A percentile compares a stretch with the other conserved stretches of the same genome.
Conservation (phyloP, 371 early-diverging fungal species). For the Cokeromyces recurvatus region DNA sequence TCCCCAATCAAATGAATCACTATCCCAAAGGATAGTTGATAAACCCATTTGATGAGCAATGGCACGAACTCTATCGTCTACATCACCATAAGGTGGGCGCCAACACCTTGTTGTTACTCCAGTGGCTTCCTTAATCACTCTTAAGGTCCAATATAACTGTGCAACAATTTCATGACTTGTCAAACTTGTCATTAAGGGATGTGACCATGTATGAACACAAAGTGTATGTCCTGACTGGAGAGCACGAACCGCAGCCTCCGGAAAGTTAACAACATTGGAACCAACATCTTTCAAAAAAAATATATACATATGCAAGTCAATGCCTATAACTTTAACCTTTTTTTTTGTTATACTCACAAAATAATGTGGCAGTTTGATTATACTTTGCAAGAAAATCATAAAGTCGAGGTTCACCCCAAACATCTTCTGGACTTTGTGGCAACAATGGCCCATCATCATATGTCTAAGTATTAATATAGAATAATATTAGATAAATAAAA, state of each 20-base stretch:
- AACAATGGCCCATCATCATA: constrained; percentile 28
- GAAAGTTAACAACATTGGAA: constrained; percentile 33
- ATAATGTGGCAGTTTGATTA: constrained; percentile 22
- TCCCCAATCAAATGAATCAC: constrained; percentile 39
- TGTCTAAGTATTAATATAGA: constrained; percentile 4
- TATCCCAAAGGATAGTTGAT: constrained; percentile 38
- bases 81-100: constrained; percentile 48
- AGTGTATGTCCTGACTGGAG: constrained; percentile 34
- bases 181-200: constrained; percentile 41
- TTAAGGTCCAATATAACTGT: constrained; percentile 41
- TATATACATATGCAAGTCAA: background rate
- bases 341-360: constrained; percentile 11
- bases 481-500: too few relatives aligned
- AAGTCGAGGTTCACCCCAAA: constrained; percentile 23
- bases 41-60: constrained; percentile 45
- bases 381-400: constrained; percentile 20
- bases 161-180: constrained; percentile 38
- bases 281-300: constrained; percentile 28
- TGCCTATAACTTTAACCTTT: background rate
- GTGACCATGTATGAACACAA: constrained; percentile 53
- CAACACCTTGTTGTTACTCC: constrained; percentile 50
- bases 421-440: constrained; percentile 5
- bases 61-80: constrained; percentile 47
- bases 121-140: constrained; percentile 45
- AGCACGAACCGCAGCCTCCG: constrained; percentile 37